Percentiles rank a stretch among this genome's conserved stretches.
Conservation (phyloP, 2,329 filamentous ascomycete species). For the Fusarium devonianum region DNA sequence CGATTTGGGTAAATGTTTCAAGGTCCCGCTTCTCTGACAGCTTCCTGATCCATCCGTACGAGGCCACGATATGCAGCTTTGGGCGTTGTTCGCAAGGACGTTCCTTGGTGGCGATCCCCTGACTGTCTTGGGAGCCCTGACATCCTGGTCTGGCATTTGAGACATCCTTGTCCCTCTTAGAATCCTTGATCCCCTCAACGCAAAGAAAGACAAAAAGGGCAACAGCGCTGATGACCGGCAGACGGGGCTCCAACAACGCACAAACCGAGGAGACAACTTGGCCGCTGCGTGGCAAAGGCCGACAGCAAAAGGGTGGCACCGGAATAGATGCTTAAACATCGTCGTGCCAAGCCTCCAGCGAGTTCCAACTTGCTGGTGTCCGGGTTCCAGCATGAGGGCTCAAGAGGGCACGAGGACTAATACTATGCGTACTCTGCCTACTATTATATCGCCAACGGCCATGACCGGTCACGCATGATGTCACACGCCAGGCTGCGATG, state of each 20-base stretch:
- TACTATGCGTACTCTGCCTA: background rate
- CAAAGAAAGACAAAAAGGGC: conserved; percentile 16
- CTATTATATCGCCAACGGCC: conserved; percentile 20
- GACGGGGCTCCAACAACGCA: conserved; percentile 23
- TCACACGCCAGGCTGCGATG: conserved; percentile 31
- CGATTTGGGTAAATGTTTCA: conserved; percentile 25
- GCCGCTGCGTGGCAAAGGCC: conserved; percentile 27
- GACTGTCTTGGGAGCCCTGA: conserved; percentile 18
- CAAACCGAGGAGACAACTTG: conserved; percentile 21
- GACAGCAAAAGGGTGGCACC: too few relatives aligned
- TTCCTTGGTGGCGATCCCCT: conserved; percentile 17
- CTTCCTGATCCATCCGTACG: conserved; percentile 27
- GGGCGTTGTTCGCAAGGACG: conserved; percentile 8
- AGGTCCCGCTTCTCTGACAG: conserved; percentile 27
- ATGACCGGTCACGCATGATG: conserved; percentile 27
- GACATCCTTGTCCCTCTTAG: conserved; percentile 1
- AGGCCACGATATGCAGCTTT: conserved; percentile 28
- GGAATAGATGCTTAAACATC: conserved; percentile 26
- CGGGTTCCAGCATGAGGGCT: conserved; percentile 26
- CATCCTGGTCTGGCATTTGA: conserved; percentile 8
- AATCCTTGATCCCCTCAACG: conserved; percentile 13
- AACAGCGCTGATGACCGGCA: conserved; percentile 22
- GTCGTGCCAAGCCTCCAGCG: conserved; percentile 20
- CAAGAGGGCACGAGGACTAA: conserved; percentile 17
- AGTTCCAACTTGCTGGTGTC: conserved; percentile 26